These are phyloP conservation scores for Aureobasidium sp. DNA, from an alignment of 2,329 filamentous ascomycete genomes.

Conservation along the genomic window DNA sequence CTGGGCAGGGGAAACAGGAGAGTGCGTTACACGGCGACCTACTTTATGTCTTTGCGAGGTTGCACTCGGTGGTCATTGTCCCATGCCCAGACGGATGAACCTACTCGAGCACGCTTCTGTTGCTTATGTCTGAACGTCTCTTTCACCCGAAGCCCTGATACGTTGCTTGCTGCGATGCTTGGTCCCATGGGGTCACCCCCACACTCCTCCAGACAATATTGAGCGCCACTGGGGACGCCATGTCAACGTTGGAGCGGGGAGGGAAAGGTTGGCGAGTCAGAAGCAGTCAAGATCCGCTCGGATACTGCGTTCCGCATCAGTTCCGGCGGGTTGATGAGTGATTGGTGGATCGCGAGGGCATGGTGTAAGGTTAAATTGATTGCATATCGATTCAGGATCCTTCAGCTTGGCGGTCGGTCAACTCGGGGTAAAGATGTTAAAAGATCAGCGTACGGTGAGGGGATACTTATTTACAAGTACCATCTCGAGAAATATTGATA, in stretches of 20 bases:
- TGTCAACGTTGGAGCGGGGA: background rate
- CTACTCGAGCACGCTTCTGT: background rate
- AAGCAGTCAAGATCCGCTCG: background rate
- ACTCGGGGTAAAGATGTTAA: conserved; percentile 7
- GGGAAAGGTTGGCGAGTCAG: conserved; percentile 2
- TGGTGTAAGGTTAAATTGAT: conserved; percentile 4
- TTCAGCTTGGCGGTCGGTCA: conserved; percentile 13
- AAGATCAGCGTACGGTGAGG: conserved; percentile 2
- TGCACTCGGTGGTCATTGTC: conserved; percentile 4
- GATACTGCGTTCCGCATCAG: background rate
- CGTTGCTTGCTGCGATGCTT: no score
- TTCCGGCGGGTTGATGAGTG: background rate
- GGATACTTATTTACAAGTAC: background rate
- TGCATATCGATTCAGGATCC: background rate
- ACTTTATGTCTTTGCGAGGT: background rate
- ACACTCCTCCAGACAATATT: background rate
- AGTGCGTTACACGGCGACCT: background rate
- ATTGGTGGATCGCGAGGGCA: background rate
- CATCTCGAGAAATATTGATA: background rate
- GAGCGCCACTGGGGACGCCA: conserved; percentile 3
- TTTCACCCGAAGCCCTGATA: background rate
- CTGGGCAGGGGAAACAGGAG: background rate
- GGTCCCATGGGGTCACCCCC: conserved; percentile 14
- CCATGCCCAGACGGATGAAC: conserved; percentile 13
- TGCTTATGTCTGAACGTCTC: background rate